Evolutionary conservation across 176 grass and related monocot genomes (phyloP), one percentile per base, ranked within the genome.

Genomic region (Bonia amplexicaulis): DNA sequence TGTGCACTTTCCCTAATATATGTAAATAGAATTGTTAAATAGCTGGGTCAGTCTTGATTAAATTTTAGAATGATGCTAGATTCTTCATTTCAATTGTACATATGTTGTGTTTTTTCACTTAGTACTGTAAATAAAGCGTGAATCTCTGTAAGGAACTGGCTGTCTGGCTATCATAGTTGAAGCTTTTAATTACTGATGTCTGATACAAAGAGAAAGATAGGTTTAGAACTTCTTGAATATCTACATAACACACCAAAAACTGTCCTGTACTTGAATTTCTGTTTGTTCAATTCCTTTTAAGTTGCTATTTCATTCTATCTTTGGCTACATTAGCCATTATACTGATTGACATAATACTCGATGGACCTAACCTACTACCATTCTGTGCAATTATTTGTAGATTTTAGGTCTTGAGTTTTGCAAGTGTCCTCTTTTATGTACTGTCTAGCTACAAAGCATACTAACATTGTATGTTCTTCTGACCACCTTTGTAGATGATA

Each of bases 261-360:
- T 63, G 48, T 33, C 27, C 13, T 53, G 17, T 71, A 13, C 5
- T 86, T 35, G 57, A 71, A 51, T 71, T 71, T 17, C 40, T 33
- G 12, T 58, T 49, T 78, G 74, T 85, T 85, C 52, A 79, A 68
- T 85, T 85, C 53, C 59, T 53, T 70, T 27, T 15, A 6, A 69
- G 65, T 70, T 47, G 17, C 15, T 27, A 35, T 65, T 52, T 66
- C 44, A 66, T 13, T 86, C 41, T 42, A 79, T 60, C 23, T 61
- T 85, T 61, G 31, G 1, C 2, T 31, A 31, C 31, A 31, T 31
- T 71, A 40, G 39, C 41, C 76, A 70, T 70, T 41, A 2, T n/a
- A 58, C 25, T 71, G 26, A 20, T 70, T 48, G 20, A 71, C 71
- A 37, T 58, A 63, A 45, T 37, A 22, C 15, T 27, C 31, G 12